Base-by-base conservation (phyloP, 192 early-diverging fungal genomes). In the Fimicolochytrium jonesii region DNA sequence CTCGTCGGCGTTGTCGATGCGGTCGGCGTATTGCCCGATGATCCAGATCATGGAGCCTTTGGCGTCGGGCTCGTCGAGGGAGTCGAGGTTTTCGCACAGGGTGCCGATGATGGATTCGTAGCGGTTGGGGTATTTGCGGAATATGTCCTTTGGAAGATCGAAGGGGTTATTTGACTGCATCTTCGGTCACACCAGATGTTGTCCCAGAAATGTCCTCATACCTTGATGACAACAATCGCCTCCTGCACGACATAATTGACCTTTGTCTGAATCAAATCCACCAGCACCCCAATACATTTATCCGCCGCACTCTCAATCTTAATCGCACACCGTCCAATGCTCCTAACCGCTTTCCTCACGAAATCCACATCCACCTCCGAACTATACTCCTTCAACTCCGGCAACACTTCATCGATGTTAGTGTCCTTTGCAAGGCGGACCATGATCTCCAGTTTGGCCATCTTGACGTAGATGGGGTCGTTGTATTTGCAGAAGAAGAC, bases 401-500 rank as follows among this genome's bases (percentile, higher is more conserved):
- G 83, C 36, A 99, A 73, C 23, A 99, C 92, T 43, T 92, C 81
- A 49, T 88, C 87, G 5, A 92, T 89, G 66, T 94, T 97, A n/a
- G 70, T 68, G 29, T 86, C 83, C 56, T 81, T 88, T 3, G 89
- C 87, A 35, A 99, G 76, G 60, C 90, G 82, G 66, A 94, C 86
- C 65, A 99, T 91, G 49, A 96, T 91, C 61, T 97, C 95, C 10
- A 99, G 86, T 73, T 99, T 99, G 33, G 92, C 90, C 67, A 97
- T 77, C 66, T 99, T 99, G 53, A 99, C 94, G 73, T 97, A 97
- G 65, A 95, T 94, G 9, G 97, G 94, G 71, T 99, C 97, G 71
- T 95, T 92, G 78, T 97, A 98, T 71, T 99, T 98, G 86, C 94
- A 97, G 68, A 97, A 99, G 73, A 99, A 99, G n/a, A 93, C 92